Evolutionary conservation across 2,329 filamentous ascomycete species (phyloP).

Genomic region (Aureobasidium zeae): DNA sequence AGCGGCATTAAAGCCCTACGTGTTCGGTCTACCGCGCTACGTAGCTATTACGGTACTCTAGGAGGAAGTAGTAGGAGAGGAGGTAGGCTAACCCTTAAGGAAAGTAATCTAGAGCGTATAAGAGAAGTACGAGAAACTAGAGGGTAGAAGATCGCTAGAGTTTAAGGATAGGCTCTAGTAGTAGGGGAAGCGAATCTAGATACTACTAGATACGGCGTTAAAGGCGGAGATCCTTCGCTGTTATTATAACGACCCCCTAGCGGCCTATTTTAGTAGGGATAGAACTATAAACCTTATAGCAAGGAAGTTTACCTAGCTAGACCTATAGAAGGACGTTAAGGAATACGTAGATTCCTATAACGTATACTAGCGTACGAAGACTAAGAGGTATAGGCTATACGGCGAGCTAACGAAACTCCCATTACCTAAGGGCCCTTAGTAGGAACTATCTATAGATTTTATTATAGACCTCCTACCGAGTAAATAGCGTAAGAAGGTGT

Average conservation of each 20-base stretch:
- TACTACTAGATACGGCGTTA: neutral
- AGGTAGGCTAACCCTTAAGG: neutral
- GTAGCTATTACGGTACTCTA: too few relatives aligned
- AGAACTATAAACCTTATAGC: too few relatives aligned
- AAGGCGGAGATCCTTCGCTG: neutral
- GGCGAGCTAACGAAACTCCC: neutral
- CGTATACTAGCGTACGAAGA: neutral
- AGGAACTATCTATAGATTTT: too few relatives aligned
- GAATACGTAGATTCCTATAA: too few relatives aligned
- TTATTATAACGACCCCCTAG: slow-evolving; percentile 1
- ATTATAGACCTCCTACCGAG: too few relatives aligned
- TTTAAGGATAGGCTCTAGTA: neutral
- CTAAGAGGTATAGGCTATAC: neutral
- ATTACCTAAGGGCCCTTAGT: neutral
- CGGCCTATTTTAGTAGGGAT: neutral
- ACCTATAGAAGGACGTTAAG: too few relatives aligned
- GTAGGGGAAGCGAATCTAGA: neutral
- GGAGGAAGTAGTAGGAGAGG: too few relatives aligned
- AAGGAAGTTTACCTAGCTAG: too few relatives aligned
- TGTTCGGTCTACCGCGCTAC: too few relatives aligned
- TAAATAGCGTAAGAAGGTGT: too few relatives aligned
- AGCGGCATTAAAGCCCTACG: neutral
- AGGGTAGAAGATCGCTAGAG: too few relatives aligned
- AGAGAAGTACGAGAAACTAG: too few relatives aligned
- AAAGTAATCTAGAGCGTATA: neutral